These are phyloP conservation scores for Microsporum ferrugineum DNA, from an alignment of 2,329 filamentous ascomycete genomes.

Conservation along the genomic window DNA sequence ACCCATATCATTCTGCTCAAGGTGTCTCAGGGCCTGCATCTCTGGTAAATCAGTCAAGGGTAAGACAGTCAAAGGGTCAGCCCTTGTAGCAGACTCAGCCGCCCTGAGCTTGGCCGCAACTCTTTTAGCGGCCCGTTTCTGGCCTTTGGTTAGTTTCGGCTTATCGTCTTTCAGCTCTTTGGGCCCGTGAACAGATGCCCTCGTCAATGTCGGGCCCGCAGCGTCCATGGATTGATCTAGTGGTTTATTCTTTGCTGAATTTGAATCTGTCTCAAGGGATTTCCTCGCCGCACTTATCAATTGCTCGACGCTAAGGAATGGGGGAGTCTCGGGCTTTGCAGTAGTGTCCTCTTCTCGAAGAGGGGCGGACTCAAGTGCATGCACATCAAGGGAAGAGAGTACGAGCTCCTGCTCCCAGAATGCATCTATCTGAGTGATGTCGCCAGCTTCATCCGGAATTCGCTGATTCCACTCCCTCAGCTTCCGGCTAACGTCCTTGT, in stretches of 20 bases:
- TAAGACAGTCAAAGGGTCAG: neutral
- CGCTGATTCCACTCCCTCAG: conserved; percentile 26
- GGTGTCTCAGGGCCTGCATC: neutral
- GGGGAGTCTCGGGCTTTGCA: neutral
- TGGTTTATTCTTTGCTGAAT: neutral
- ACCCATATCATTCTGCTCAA: neutral
- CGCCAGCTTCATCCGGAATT: neutral
- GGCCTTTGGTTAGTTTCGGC: neutral
- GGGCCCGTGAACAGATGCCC: neutral
- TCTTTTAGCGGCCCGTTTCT: neutral
- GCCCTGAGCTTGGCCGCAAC: neutral
- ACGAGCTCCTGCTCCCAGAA: conserved; percentile 11
- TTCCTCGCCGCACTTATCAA: neutral
- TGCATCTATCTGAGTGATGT: neutral
- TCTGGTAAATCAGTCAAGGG: neutral
- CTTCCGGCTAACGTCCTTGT: conserved; percentile 39
- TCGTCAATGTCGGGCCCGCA: neutral
- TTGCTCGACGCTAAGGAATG: neutral
- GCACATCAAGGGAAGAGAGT: neutral
- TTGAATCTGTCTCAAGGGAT: neutral
- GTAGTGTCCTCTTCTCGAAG: neutral
- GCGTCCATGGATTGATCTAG: neutral
- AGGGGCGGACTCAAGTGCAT: neutral
- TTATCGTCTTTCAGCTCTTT: neutral
- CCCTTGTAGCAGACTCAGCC: neutral